Conservation (phyloP, 768 basidiomycete genomes). For the Suillus subaureus region DNA sequence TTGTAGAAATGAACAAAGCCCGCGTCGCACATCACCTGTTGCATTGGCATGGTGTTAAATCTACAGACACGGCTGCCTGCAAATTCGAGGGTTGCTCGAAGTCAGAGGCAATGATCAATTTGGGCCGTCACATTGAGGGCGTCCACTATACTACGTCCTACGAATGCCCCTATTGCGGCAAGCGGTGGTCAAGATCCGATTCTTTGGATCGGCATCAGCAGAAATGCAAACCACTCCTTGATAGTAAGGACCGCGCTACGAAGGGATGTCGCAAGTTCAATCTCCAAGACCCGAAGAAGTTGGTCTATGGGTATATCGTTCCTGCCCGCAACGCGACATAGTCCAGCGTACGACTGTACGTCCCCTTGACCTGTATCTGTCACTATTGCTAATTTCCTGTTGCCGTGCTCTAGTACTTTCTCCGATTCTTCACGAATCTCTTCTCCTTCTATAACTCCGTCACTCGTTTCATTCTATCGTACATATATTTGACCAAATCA, state of each 20-base stretch:
- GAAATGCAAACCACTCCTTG: not conserved
- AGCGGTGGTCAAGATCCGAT: not conserved
- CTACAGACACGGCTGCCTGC: not conserved
- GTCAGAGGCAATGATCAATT: no score
- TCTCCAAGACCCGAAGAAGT: not conserved
- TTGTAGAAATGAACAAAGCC: not conserved
- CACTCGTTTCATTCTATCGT: not conserved
- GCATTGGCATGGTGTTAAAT: not conserved
- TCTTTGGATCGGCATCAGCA: not conserved
- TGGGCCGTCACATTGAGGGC: not conserved
- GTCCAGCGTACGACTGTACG: not conserved
- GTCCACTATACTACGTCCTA: not conserved
- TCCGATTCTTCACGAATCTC: not conserved
- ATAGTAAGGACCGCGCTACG: not conserved
- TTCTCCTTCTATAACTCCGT: not conserved
- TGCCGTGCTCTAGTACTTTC: not conserved
- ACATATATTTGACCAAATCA: not conserved
- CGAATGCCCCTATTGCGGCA: not conserved
- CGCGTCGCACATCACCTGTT: not conserved
- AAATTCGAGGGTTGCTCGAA: not conserved
- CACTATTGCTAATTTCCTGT: not conserved
- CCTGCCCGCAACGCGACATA: not conserved
- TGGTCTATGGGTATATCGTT: not conserved
- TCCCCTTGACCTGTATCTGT: not conserved
- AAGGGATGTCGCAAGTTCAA: not conserved